Percentiles rank a stretch among this genome's conserved stretches.
Evolutionary conservation across 352 stramenopile genomes (phyloP).

Genomic region (Phytopythium vexans): DNA sequence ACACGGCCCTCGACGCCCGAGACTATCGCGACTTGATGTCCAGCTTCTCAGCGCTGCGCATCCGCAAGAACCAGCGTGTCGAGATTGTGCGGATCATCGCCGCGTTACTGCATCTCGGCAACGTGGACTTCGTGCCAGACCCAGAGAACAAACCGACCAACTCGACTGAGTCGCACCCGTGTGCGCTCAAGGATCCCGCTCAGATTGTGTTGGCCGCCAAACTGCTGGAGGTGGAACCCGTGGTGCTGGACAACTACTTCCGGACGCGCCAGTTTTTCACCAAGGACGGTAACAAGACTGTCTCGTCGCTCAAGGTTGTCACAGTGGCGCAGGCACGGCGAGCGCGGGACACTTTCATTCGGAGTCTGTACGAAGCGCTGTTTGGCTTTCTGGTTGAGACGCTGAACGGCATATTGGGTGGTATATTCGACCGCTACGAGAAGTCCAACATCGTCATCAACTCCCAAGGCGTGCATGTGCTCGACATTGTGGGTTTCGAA

Average conservation of each 20-base stretch:
- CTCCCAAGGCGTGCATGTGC: constrained; percentile 76
- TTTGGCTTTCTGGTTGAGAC: constrained; percentile 80
- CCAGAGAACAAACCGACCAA: constrained; percentile 22
- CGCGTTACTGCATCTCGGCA: constrained; percentile 71
- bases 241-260: constrained; percentile 86
- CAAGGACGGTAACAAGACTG: constrained; percentile 66
- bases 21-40: constrained; percentile 81
- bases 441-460: constrained; percentile 83
- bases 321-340: constrained; percentile 69
- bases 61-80: constrained; percentile 75
- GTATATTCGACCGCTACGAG: constrained; percentile 81
- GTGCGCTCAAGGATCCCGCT: constrained; percentile 57
- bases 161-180: constrained; percentile 42
- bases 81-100: constrained; percentile 79
- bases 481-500: constrained; percentile 80
- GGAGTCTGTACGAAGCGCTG: constrained; percentile 73
- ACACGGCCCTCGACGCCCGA: constrained; percentile 55
- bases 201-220: constrained; percentile 67
- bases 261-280: constrained; percentile 79
- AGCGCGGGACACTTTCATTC: constrained; percentile 75
- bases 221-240: constrained; percentile 71
- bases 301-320: constrained; percentile 81
- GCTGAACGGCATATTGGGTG: constrained; percentile 74
- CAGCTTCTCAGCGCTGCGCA: constrained; percentile 72
- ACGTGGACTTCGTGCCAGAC: constrained; percentile 74